These are phyloP conservation scores for Tetrapisispora arboricola DNA, from an alignment of 805 yeast genomes.

Conservation along the genomic window DNA sequence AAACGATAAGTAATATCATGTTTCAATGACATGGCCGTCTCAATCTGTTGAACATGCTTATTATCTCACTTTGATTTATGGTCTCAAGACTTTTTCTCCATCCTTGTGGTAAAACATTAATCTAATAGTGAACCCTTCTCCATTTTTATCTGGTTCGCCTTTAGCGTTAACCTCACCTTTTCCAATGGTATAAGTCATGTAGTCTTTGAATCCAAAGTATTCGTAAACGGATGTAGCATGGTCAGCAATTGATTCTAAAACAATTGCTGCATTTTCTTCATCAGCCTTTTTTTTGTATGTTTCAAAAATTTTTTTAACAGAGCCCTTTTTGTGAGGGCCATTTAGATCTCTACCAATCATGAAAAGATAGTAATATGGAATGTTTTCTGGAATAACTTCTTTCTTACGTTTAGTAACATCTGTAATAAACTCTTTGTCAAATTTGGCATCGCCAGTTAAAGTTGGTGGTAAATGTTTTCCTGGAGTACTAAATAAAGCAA, in stretches of 20 bases:
- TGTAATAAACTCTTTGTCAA: constrained; percentile 24
- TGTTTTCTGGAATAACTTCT: constrained; percentile 19
- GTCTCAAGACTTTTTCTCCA: constrained; percentile 9
- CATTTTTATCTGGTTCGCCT: constrained; percentile 22
- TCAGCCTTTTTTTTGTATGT: constrained; percentile 25
- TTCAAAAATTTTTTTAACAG: constrained; percentile 26
- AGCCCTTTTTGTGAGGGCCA: constrained; percentile 21
- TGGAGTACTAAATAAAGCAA: constrained; percentile 25
- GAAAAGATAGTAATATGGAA: constrained; percentile 25
- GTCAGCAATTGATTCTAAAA: constrained; percentile 28
- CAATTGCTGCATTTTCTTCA: constrained; percentile 22
- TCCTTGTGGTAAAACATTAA: constrained; percentile 28
- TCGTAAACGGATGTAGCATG: constrained; percentile 28
- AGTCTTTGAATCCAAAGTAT: constrained; percentile 27
- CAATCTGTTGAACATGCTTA: no score
- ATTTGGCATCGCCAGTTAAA: constrained; percentile 20
- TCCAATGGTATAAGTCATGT: constrained; percentile 23
- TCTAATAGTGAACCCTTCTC: constrained; percentile 25
- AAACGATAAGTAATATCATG: no score
- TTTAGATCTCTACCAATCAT: constrained; percentile 27
- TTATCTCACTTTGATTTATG: no score
- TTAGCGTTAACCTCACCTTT: constrained; percentile 23
- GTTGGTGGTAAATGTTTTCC: constrained; percentile 17
- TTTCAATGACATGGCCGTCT: no score
- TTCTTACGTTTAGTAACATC: constrained; percentile 14